Base-by-base conservation (phyloP, 331 rosid species). In the Pyrus hybrid region DNA sequence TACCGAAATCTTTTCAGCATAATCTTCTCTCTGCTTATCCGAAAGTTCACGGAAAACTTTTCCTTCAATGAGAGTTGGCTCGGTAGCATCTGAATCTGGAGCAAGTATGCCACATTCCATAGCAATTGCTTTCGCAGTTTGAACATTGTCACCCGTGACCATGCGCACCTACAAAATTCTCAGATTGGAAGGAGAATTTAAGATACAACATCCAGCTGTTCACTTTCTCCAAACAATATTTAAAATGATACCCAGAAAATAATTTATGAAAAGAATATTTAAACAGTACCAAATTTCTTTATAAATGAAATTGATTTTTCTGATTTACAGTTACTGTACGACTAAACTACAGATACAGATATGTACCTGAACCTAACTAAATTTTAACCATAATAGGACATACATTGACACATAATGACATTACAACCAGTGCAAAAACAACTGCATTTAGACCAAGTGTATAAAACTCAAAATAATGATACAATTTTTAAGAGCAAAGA, bases 91-190 rank as follows among this genome's bases (percentile, higher is more conserved):
- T n/a, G 76, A 83, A 54, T 70, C 80, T 60, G 92, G 79, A 71
- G 21, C 58, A 77, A 94, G 93, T 81, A 94, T 94, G 79, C 98
- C 98, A 79, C 97, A 91, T 81, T 91, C 98, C 78, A 86, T 26
- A 23, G 98, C 96, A 75, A 94, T 91, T 67, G 98, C 97, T 85
- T 81, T 90, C 17, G 98, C 98, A 80, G 98, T 93, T 78, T 88
- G 91, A 35, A 94, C 75, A 69, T 94, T 94, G 83, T 94, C 98
- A 65, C 98, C 98, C 5, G 98, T 94, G 72, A 94, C 90, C 98
- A 91, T 94, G 66, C 89, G 90, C 18, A 94, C 96, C 98, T 88
- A 37, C 18, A 14, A 21, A 51, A 29, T 73, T n/a, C 29, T 12
- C 25, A 41, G n/a, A 63, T 12, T 74, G 47, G 47, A 63, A 63